A percentile compares a stretch with the other conserved stretches of the same genome.
phyloP scores from a whole-genome alignment of 768 basidiomycete species.

The Rhodosporidiobolus odoratus region DNA sequence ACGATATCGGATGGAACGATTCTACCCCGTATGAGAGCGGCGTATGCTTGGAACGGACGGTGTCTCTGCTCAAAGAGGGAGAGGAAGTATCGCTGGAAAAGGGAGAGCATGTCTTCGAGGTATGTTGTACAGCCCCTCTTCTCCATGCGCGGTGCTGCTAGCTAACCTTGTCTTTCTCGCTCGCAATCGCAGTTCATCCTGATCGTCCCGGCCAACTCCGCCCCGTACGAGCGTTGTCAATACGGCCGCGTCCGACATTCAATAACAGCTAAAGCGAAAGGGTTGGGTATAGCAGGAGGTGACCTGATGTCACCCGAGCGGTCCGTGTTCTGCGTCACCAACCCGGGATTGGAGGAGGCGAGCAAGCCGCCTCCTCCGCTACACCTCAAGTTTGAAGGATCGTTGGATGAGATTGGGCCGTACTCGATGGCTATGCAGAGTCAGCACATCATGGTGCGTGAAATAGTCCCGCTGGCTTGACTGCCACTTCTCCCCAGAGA shows the following conservation, averaged over 20 bases:
- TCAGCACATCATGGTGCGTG: constrained; percentile 34
- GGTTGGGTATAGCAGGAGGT: constrained; percentile 12
- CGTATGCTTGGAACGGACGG: constrained; percentile 19
- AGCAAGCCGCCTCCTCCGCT: constrained; percentile 30
- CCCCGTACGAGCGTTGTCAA: constrained; percentile 37
- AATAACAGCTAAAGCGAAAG: constrained; percentile 36
- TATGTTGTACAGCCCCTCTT: neutral
- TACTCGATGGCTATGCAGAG: constrained; percentile 29
- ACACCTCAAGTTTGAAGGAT: constrained; percentile 34
- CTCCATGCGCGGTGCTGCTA: neutral
- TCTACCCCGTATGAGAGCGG: constrained; percentile 28
- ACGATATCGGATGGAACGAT: constrained; percentile 32
- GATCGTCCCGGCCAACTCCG: constrained; percentile 31
- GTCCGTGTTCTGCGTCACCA: constrained; percentile 26
- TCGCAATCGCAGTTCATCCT: constrained; percentile 27
- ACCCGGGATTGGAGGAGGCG: constrained; percentile 24
- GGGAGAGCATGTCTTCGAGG: constrained; percentile 35
- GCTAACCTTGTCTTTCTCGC: too few relatives aligned
- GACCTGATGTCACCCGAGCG: constrained; percentile 25
- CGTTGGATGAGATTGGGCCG: constrained; percentile 33
- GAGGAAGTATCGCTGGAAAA: constrained; percentile 22
- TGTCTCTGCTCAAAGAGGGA: constrained; percentile 17
- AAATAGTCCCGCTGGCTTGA: too few relatives aligned
- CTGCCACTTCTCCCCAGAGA: too few relatives aligned
- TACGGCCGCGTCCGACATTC: constrained; percentile 34